A percentile compares a stretch with the other conserved stretches of the same genome.
phyloP scores from a whole-genome alignment of 176 grass and related monocot genomes.

The Bromus sterilis region DNA sequence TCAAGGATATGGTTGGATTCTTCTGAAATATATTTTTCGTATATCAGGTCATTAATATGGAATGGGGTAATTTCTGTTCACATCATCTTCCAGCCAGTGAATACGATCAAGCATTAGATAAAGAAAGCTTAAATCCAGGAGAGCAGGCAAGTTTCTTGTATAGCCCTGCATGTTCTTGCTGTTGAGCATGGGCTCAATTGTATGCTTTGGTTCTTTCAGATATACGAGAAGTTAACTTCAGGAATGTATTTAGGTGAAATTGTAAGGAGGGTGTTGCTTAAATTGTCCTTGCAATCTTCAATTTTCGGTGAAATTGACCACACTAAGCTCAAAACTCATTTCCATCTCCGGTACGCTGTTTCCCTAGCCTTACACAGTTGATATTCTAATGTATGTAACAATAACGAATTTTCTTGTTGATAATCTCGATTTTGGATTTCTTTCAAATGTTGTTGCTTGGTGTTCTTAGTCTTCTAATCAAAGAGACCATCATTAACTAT shows the following conservation, averaged over 20 bases:
- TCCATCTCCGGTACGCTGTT: slow-evolving; percentile 46
- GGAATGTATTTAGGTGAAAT: slow-evolving; percentile 92
- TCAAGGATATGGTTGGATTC: neutral
- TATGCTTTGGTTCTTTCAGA: slow-evolving; percentile 41
- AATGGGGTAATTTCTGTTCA: slow-evolving; percentile 87
- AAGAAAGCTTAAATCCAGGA: slow-evolving; percentile 69
- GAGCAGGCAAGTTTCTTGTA: slow-evolving; percentile 54
- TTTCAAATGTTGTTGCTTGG: neutral
- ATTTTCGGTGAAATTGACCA: slow-evolving; percentile 49
- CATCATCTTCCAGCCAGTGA: slow-evolving; percentile 52
- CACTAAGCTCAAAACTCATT: slow-evolving; percentile 49
- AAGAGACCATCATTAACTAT: neutral
- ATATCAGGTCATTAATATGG: slow-evolving; percentile 86
- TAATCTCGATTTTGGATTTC: neutral
- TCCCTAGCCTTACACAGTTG: neutral
- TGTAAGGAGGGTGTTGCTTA: slow-evolving; percentile 66
- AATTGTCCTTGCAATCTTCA: slow-evolving; percentile 44
- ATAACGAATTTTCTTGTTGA: neutral
- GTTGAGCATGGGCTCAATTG: neutral
- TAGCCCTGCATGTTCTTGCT: neutral
- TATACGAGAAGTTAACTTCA: slow-evolving; percentile 82
- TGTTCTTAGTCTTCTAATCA: neutral
- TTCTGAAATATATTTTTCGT: neutral
- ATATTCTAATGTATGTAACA: neutral
- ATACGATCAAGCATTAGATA: slow-evolving; percentile 69